These are phyloP conservation scores for Myxozyma vanderwaltii DNA, from an alignment of 805 yeast species.

Conservation along the genomic window DNA sequence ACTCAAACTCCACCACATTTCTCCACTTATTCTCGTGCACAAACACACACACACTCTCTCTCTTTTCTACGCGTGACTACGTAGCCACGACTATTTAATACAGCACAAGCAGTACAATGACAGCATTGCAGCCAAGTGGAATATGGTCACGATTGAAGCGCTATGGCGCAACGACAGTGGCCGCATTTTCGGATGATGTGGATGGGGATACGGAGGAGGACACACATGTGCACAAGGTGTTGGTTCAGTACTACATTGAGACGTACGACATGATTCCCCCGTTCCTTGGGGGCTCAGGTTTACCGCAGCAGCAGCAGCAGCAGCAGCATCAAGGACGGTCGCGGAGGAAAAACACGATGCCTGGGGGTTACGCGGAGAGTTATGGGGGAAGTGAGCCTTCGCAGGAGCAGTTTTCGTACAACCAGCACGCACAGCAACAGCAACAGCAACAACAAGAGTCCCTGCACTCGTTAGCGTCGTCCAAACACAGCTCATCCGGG, in stretches of 20 bases:
- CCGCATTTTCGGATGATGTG: slow-evolving; percentile 15
- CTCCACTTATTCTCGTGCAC: too few relatives aligned
- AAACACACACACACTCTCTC: too few relatives aligned
- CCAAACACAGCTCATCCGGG: neutral
- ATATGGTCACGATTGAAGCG: slow-evolving; percentile 25
- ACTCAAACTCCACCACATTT: too few relatives aligned
- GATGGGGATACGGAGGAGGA: slow-evolving; percentile 34
- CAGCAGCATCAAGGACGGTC: neutral
- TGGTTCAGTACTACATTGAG: slow-evolving; percentile 22
- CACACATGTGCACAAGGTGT: slow-evolving; percentile 27
- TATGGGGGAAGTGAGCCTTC: neutral
- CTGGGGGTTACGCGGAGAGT: slow-evolving; percentile 2
- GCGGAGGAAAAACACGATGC: neutral
- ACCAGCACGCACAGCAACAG: neutral
- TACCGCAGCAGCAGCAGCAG: slow-evolving; percentile 6
- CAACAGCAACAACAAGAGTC: neutral
- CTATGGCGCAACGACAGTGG: slow-evolving; percentile 20
- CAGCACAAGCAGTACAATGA: too few relatives aligned
- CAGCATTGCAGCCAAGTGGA: neutral
- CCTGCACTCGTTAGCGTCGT: too few relatives aligned
- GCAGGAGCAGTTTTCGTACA: neutral
- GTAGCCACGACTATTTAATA: too few relatives aligned
- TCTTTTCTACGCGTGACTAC: too few relatives aligned
- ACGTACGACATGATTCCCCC: slow-evolving; percentile 19
- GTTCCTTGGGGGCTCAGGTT: slow-evolving; percentile 30